Conservation (phyloP, 78 protist genomes). For the Dictyostelium firmibasis region DNA sequence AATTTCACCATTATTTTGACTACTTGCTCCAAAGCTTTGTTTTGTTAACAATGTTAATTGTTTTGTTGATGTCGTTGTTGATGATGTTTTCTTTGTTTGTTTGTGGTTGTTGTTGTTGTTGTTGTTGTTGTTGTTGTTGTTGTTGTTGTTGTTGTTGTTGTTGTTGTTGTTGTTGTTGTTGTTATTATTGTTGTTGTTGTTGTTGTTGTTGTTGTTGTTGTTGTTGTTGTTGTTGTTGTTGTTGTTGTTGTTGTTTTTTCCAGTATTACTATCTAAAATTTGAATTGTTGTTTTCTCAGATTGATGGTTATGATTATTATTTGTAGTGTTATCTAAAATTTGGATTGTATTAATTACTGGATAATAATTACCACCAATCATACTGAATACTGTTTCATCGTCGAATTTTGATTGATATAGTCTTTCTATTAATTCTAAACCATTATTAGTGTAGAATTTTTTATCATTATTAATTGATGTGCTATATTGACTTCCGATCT, state of each 20-base stretch:
- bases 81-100: no score
- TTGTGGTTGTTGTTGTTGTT: no score
- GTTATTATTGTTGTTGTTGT: no score
- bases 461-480: slow-evolving; percentile 6
- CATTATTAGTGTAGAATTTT: slow-evolving; percentile 34
- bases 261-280: no score
- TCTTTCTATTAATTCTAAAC: slow-evolving; percentile 28
- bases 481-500: slow-evolving; percentile 3
- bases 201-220: no score
- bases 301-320: no score
- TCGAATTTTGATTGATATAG: neutral
- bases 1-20: slow-evolving; percentile 20
- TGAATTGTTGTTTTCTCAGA: no score
- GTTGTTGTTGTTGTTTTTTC: no score
- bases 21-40: slow-evolving; percentile 25
- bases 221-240: no score
- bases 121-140: no score
- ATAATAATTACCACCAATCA: slow-evolving; percentile 36
- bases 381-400: neutral
- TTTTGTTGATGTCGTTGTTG: neutral
- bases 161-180: neutral
- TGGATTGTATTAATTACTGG: slow-evolving; percentile 22
- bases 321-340: neutral
- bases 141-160: no score
- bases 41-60: slow-evolving; percentile 14